Base-by-base conservation (phyloP, 2,329 filamentous ascomycete species). In the Colletotrichum musicola region DNA sequence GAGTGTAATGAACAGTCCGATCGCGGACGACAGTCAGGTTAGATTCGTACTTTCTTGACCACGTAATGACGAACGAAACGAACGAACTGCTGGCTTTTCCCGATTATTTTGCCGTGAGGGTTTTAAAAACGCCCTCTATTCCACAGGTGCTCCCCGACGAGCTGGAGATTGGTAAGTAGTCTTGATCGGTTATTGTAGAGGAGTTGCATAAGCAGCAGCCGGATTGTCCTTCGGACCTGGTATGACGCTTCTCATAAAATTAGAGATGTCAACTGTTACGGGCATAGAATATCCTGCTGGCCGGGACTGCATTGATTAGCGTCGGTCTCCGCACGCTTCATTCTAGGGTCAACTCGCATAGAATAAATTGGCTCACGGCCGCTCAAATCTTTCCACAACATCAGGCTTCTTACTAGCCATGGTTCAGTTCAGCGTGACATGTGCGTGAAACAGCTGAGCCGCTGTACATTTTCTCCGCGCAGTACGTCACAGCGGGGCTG, bases 11-110 rank as follows among this genome's bases (percentile, higher is more conserved):
- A 65, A 56, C 56, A 68, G 65, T 68, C 55, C 65, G 22, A 56
- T 47, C 55, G 18, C 30, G 65, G 55, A 68, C 65, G 44, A 68
- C 16, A 42, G 62, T 60, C 65, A 68, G 25, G 59, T 65, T 42
- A 55, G 65, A 30, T 65, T 65, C 54, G 54, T 61, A 50, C 42
- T 42, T 14, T 50, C 53, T 25, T 51, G 42, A 61, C 30, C 49
- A 10, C 27, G n/a, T 68, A 60, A 61, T 68, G 42, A 56, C 13
- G n/a, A 44, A 60, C 55, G 65, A 65, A 50, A 20, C 62, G 35
- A 38, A 42, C 30, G 12, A 54, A 14, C 30, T 35, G 7, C 30
- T 10, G 7, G 10, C 30, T 35, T 35, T 10, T 10, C 2, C 30
- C 30, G 30, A 10, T 51, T 16, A n/a, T 7, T 20, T 13, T 61